Evolutionary conservation across 2,329 filamentous ascomycete species (phyloP).

Genomic region (Neospermospora avenae): DNA sequence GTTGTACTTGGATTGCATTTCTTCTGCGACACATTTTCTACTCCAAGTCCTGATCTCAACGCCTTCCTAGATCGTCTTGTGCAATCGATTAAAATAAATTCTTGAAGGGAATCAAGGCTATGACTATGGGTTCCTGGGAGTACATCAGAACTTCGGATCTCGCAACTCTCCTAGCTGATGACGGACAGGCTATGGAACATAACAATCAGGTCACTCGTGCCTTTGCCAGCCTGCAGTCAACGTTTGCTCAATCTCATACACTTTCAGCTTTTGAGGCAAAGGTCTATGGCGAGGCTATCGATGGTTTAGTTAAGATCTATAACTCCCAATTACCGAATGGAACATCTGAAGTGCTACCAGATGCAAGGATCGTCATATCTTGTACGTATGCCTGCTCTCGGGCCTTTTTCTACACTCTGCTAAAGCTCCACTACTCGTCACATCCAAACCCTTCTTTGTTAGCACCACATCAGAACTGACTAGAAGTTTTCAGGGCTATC

Average conservation of each 20-base stretch:
- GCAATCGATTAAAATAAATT: slow-evolving; percentile 29
- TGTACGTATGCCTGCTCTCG: slow-evolving; percentile 16
- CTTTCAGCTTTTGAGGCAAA: background rate
- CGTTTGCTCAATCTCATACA: slow-evolving; percentile 1
- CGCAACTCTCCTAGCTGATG: slow-evolving; percentile 20
- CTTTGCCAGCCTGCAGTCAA: slow-evolving; percentile 2
- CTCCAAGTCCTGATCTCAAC: slow-evolving; percentile 32
- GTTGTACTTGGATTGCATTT: slow-evolving; percentile 35
- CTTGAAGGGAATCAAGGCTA: slow-evolving; percentile 30
- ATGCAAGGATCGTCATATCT: slow-evolving; percentile 28
- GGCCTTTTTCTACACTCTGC: background rate
- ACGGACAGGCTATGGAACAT: background rate
- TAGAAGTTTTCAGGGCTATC: slow-evolving; percentile 31
- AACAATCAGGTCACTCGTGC: background rate
- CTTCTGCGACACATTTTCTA: slow-evolving; percentile 38
- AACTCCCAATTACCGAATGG: slow-evolving; percentile 7
- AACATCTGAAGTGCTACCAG: background rate
- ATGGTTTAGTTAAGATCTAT: slow-evolving; percentile 19
- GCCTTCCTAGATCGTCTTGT: slow-evolving; percentile 32
- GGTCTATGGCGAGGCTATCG: slow-evolving; percentile 14
- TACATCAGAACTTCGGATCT: slow-evolving; percentile 29
- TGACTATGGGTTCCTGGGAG: slow-evolving; percentile 25
- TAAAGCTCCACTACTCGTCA: background rate
- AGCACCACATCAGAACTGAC: too few relatives aligned
- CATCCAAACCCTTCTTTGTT: background rate